These are phyloP conservation scores for Aspergillus wentii DNA, from an alignment of 495 filamentous ascomycete species.

Conservation along the genomic window DNA sequence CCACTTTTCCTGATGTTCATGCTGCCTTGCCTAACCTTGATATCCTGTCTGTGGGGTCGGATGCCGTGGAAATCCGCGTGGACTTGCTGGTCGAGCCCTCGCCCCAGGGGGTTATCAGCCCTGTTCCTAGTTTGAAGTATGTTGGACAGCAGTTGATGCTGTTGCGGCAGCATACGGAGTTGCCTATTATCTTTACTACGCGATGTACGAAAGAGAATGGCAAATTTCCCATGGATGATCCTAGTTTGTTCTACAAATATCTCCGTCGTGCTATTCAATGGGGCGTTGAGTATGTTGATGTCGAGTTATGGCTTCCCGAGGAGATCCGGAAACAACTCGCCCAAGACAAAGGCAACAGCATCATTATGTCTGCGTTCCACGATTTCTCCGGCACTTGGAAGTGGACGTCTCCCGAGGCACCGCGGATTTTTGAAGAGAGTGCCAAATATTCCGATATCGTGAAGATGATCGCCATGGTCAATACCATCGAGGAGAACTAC, in stretches of 20 bases:
- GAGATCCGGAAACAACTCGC: constrained; percentile 61
- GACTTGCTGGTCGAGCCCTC: constrained; percentile 75
- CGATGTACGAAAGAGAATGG: constrained; percentile 77
- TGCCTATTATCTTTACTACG: constrained; percentile 84
- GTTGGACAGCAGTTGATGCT: constrained; percentile 83
- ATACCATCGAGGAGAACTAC: constrained; percentile 75
- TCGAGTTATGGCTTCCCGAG: constrained; percentile 81
- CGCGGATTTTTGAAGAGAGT: constrained; percentile 62
- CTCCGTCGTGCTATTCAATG: constrained; percentile 74
- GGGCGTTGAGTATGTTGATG: constrained; percentile 85
- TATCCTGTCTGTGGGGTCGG: constrained; percentile 77
- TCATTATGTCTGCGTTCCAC: constrained; percentile 82
- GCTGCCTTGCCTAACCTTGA: constrained; percentile 80
- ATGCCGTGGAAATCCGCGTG: constrained; percentile 78
- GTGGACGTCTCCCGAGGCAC: constrained; percentile 68
- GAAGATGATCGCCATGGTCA: constrained; percentile 83
- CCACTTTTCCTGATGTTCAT: constrained; percentile 79
- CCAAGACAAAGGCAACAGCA: constrained; percentile 65
- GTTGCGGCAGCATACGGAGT: constrained; percentile 71
- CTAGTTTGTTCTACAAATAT: constrained; percentile 67
- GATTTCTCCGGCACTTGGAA: constrained; percentile 80
- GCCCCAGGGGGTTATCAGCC: constrained; percentile 46
- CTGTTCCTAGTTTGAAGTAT: constrained; percentile 72
- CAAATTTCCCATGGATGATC: constrained; percentile 76
- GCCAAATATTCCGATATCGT: constrained; percentile 75